These are phyloP conservation scores for Hanseniaspora valbyensis DNA, from an alignment of 805 yeast genomes.

Conservation along the genomic window DNA sequence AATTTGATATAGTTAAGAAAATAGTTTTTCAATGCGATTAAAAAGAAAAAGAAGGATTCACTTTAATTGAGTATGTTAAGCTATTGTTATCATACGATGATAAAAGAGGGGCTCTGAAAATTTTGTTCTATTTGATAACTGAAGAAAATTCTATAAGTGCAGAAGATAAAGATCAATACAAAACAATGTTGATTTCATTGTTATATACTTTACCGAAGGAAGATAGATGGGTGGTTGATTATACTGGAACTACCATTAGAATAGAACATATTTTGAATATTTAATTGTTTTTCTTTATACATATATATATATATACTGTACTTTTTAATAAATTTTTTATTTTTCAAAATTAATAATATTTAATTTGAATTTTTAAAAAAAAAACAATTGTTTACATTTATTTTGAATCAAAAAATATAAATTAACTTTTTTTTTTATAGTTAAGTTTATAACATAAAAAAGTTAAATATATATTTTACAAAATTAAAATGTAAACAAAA, in stretches of 20 bases:
- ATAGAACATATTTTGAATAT: slow-evolving; percentile 1
- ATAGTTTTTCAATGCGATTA: not conserved
- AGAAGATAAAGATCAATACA: not conserved
- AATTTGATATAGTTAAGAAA: slow-evolving; percentile 9
- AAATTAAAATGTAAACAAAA: not conserved
- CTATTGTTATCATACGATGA: slow-evolving; percentile 12
- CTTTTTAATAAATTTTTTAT: not conserved
- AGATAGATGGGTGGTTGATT: slow-evolving; percentile 4
- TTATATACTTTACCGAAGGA: slow-evolving; percentile 2
- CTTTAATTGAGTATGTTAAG: slow-evolving; percentile 7
- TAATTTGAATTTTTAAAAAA: no score
- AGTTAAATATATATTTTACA: not conserved
- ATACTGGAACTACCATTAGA: not conserved
- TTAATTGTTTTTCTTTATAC: not conserved
- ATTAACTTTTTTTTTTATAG: not conserved
- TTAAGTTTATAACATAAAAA: not conserved
- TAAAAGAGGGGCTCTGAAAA: slow-evolving; percentile 6
- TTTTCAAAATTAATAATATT: not conserved
- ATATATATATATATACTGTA: not conserved
- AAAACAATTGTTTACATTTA: not conserved
- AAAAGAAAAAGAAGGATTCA: not conserved
- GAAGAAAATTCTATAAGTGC: not conserved
- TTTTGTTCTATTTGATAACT: not conserved
- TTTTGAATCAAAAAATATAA: not conserved
- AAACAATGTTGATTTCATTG: not conserved